A percentile compares a stretch with the other conserved stretches of the same genome.
Evolutionary conservation across 1,284 basidiomycete genomes (phyloP).

Genomic region (Waitea zeae): DNA sequence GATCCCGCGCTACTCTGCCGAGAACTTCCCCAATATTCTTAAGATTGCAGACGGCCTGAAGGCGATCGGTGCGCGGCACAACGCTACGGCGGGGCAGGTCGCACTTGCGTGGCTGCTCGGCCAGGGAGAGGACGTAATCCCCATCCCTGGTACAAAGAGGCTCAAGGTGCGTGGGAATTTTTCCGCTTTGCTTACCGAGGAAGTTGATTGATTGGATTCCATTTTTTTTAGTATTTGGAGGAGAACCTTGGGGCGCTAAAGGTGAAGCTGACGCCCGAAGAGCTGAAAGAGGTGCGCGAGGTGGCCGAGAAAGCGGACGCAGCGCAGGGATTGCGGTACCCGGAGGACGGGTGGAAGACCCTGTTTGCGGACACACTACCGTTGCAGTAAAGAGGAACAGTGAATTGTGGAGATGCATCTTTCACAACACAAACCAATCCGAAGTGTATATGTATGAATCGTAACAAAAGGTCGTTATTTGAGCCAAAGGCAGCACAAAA

Average conservation of each 20-base stretch:
- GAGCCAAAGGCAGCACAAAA: too few relatives aligned
- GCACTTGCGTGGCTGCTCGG: constrained; percentile 30
- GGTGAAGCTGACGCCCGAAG: constrained; percentile 13
- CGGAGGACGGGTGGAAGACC: too few relatives aligned
- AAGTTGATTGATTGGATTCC: not conserved
- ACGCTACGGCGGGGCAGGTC: constrained; percentile 24
- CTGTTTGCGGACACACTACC: too few relatives aligned
- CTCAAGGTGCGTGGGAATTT: too few relatives aligned
- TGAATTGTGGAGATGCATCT: too few relatives aligned
- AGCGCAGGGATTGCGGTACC: too few relatives aligned
- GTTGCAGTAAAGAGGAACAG: too few relatives aligned
- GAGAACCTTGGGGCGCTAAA: constrained; percentile 16
- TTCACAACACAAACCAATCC: too few relatives aligned
- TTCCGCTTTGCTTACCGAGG: too few relatives aligned
- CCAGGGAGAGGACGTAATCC: constrained; percentile 21
- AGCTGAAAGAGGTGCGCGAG: constrained; percentile 13
- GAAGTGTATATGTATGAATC: too few relatives aligned
- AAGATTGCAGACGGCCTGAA: constrained; percentile 19
- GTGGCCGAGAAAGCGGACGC: constrained; percentile 10
- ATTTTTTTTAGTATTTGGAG: constrained; percentile 11
- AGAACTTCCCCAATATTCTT: constrained; percentile 30
- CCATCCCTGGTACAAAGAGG: too few relatives aligned
- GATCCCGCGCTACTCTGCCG: constrained; percentile 18
- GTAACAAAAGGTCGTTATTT: too few relatives aligned
- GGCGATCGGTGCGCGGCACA: constrained; percentile 16